A percentile compares a stretch with the other conserved stretches of the same genome.
These are phyloP conservation scores for Colletotrichum phormii DNA, from an alignment of 2,329 filamentous ascomycete species.

Conservation along the genomic window DNA sequence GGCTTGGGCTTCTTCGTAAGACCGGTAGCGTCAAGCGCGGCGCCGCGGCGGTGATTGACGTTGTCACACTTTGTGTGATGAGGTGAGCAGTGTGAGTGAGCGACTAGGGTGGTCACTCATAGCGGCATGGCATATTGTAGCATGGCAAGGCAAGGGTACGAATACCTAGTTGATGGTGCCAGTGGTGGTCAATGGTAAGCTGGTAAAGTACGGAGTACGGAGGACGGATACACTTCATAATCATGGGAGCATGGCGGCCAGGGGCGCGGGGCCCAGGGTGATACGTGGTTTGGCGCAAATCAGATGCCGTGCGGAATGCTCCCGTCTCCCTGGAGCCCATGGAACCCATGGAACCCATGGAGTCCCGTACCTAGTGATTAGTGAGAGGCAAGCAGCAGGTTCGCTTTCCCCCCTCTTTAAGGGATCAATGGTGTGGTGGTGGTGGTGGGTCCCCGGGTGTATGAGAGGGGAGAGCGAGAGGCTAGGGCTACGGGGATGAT, in stretches of 20 bases:
- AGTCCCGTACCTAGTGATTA: background rate
- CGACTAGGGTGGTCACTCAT: constrained; percentile 6
- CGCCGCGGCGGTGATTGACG: background rate
- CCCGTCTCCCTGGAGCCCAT: background rate
- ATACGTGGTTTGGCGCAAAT: background rate
- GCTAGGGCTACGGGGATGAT: background rate
- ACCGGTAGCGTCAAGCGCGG: background rate
- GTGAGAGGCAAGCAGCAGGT: constrained; percentile 1
- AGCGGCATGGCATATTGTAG: background rate
- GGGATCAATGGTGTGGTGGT: background rate
- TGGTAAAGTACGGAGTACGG: no score
- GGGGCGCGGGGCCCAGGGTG: background rate
- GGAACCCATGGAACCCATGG: background rate
- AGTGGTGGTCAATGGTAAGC: no score
- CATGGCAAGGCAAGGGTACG: background rate
- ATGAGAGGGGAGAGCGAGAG: background rate
- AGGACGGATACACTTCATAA: background rate
- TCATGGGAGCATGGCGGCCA: background rate
- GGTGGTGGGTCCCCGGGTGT: background rate
- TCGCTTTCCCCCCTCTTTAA: background rate
- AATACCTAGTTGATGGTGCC: no score
- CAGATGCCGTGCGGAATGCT: background rate
- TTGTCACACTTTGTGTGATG: background rate
- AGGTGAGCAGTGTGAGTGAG: background rate
- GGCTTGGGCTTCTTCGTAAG: background rate